Evolutionary conservation across 768 basidiomycete species (phyloP).

Genomic region (Hirschioporus abietinus): DNA sequence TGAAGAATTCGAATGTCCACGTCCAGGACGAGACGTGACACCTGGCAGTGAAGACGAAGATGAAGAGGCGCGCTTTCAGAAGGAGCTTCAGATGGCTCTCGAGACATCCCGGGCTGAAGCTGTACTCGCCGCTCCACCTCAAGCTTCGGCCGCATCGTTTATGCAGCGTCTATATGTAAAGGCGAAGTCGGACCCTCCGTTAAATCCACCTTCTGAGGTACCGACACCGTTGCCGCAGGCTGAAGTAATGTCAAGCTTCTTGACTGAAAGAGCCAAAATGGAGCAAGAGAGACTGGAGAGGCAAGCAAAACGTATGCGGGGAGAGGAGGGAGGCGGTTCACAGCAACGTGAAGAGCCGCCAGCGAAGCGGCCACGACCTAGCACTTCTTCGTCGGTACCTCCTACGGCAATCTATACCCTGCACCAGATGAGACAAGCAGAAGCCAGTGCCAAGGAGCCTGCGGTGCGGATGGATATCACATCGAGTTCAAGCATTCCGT

Average conservation of each 20-base stretch:
- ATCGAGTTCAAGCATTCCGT: constrained; percentile 28
- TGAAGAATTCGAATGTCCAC: constrained; percentile 13
- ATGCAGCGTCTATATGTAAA: constrained; percentile 5
- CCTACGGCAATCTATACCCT: constrained; percentile 19
- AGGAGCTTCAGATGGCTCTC: constrained; percentile 42
- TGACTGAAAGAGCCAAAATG: constrained; percentile 69
- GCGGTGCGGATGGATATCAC: constrained; percentile 9
- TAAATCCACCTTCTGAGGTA: not conserved
- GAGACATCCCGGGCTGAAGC: constrained; percentile 37
- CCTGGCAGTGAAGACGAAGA: constrained; percentile 24
- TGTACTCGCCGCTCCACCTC: constrained; percentile 13
- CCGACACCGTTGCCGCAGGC: constrained; percentile 3
- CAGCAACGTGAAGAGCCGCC: constrained; percentile 27
- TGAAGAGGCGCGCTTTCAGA: constrained; percentile 40
- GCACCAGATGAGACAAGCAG: constrained; percentile 13
- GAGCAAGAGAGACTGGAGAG: constrained; percentile 75
- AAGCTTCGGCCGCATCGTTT: constrained; percentile 8
- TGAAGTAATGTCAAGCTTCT: constrained; percentile 30
- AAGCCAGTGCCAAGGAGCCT: constrained; percentile 3
- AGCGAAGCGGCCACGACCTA: constrained; percentile 47
- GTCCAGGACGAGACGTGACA: constrained; percentile 8
- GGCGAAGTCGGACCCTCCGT: not conserved
- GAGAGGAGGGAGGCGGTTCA: constrained; percentile 25
- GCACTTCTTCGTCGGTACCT: constrained; percentile 20
- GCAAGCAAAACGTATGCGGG: constrained; percentile 45